phyloP scores from a whole-genome alignment of 345 rosid genomes.

The Eutrema heterophyllum region DNA sequence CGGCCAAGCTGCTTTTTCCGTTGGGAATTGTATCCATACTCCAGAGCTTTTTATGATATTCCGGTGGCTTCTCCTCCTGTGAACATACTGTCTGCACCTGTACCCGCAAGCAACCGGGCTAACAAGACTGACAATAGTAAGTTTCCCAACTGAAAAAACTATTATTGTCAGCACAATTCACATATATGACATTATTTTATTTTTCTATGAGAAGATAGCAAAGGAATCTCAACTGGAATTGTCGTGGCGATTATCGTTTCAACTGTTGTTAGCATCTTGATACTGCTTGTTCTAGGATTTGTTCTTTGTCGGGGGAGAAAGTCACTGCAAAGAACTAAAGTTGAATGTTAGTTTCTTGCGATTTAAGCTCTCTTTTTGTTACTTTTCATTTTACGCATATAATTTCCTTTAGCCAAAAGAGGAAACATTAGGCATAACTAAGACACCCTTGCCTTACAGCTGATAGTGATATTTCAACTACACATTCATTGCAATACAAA shows the following conservation, averaged over 20 bases:
- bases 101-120: not conserved
- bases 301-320: slow-evolving; percentile 1
- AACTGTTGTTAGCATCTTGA: not conserved
- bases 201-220: not conserved
- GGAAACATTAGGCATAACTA: not conserved
- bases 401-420: not conserved
- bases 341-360: slow-evolving; percentile 22
- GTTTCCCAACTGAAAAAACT: not conserved
- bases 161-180: not conserved
- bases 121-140: not conserved
- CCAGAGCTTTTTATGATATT: not conserved
- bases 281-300: not conserved
- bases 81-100: not conserved
- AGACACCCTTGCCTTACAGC: slow-evolving; percentile 18
- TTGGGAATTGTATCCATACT: slow-evolving; percentile 14
- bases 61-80: not conserved
- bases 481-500: slow-evolving; percentile 39
- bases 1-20: slow-evolving; percentile 17
- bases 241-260: slow-evolving; percentile 3
- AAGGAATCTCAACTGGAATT: not conserved
- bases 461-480: slow-evolving; percentile 25
- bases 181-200: not conserved
- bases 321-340: not conserved
- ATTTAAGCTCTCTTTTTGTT: not conserved
- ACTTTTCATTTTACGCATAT: not conserved